Conservation (phyloP, 148 eudicot genomes). For the Chenopodium album region DNA sequence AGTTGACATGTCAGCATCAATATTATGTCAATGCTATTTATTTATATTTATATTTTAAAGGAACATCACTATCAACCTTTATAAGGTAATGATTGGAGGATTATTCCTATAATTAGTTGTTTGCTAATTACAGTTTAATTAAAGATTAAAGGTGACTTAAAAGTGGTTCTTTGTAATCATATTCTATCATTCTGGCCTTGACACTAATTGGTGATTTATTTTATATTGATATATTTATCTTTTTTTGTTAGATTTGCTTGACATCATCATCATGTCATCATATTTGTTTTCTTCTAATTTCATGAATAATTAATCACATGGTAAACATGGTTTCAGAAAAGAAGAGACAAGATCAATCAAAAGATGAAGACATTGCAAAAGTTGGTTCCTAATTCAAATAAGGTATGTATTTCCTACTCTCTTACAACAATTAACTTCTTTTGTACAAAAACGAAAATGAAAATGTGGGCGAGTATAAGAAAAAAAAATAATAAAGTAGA, state of each 20-base stretch:
- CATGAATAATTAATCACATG: too few relatives aligned
- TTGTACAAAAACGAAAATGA: too few relatives aligned
- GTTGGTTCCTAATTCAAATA: constrained; percentile 87
- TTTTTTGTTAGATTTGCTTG: too few relatives aligned
- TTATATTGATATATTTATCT: too few relatives aligned
- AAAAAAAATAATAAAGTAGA: too few relatives aligned
- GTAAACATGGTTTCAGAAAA: constrained; percentile 42
- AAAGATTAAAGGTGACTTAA: background rate
- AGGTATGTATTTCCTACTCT: constrained; percentile 40
- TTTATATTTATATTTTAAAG: background rate
- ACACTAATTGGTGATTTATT: too few relatives aligned
- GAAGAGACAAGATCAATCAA: constrained; percentile 90
- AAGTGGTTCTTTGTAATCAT: constrained; percentile 3
- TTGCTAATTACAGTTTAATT: background rate
- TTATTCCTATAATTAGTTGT: background rate
- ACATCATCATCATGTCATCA: background rate
- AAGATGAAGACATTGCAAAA: constrained; percentile 88
- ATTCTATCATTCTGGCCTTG: too few relatives aligned
- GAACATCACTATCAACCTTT: constrained; percentile 9
- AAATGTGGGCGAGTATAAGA: too few relatives aligned
- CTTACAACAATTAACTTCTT: too few relatives aligned
- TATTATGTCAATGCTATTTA: background rate
- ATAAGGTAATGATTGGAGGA: background rate
- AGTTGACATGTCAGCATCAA: background rate
- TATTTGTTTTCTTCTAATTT: background rate